Base-by-base conservation (phyloP, 768 basidiomycete species). In the Russula griseocarnosa region DNA sequence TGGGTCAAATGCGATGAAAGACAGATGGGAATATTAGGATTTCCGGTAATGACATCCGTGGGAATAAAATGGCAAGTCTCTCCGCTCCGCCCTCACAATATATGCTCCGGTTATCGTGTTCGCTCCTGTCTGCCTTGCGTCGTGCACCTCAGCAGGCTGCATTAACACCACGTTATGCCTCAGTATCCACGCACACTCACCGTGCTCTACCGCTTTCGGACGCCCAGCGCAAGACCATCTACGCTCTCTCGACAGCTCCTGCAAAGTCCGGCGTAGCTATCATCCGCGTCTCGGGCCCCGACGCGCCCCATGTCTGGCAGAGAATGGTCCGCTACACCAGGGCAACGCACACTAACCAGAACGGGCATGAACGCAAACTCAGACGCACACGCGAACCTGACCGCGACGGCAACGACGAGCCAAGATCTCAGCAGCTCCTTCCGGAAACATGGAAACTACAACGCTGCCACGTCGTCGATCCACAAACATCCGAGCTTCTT, bases 201-300 rank as follows among this genome's bases (percentile, higher is more conserved):
- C 5, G n/a, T 40, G 16, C 58, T 5, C 68, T 73, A 8, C 71
- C 73, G 0, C 73, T 68, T 49, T 81, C 81, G 13, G 78, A 80
- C 52, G 75, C 86, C 6, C 87, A 91, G 71, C 77, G 80, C n/a
- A 70, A 74, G 26, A 95, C 94, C 3, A 91, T 96, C 52, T 96
- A 89, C 71, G 94, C 93, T 1, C 79, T 94, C 30, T 91, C 93
- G 0, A 94, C 92, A 0, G 90, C 93, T 1, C 85, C 88, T 3
- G 94, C 92, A 1, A 92, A 87, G 66, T 92, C 83, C 4, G 94
- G 93, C 18, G 81, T 96, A 20, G 91, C 86, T 1, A 85, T 96
- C 44, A 76, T 95, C 57, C 82, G 94, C 62, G 77, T 96, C 10
- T 94, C 92, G 2, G 94, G 94, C 0, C 90, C 90, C 1, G 83